Base-by-base conservation (phyloP, 805 yeast species). In the Candida manassasensis region DNA sequence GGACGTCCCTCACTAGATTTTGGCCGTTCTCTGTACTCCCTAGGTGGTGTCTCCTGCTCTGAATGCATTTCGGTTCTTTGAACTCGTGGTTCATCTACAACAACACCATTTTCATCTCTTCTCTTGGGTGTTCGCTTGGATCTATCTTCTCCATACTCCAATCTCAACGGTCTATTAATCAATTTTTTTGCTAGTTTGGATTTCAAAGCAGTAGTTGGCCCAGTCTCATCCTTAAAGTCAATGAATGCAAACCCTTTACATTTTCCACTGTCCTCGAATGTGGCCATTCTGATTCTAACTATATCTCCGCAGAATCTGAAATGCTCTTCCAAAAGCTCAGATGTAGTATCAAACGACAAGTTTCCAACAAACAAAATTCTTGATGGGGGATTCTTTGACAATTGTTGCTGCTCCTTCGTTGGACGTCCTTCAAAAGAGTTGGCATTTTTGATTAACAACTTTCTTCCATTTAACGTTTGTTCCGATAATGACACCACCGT, bases 231-330 rank as follows among this genome's bases (percentile, higher is more conserved):
- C 43, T 68, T 75, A 63, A 89, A 90, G 58, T 90, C 97, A 22
- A 90, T 66, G 52, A 93, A 90, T 1, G 96, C 88, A 66, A 90
- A 90, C 2, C 97, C 97, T 59, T 93, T 93, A 68, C 97, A 90
- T 55, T 89, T 90, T 1, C 97, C 97, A 34, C 84, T 67, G 55
- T 90, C 98, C 61, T 93, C 88, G 61, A 90, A 90, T n/a, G 98
- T 89, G 3, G 97, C 97, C 94, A 89, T 90, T 58, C 98, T 76
- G 36, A 90, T 77, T 45, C 77, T 77, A 19, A 69, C 62, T 40
- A 94, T 90, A 43, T 84, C 88, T 26, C 97, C 97, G 62, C 95
- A 88, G 50, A 83, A 90, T 59, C 83, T 82, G 68, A 90, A 90
- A 43, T 85, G 95, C 47, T 78, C 82, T 44, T 77, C 79, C 29